A percentile compares a stretch with the other conserved stretches of the same genome.
Conservation (phyloP, 768 basidiomycete species). For the Russula foetens region DNA sequence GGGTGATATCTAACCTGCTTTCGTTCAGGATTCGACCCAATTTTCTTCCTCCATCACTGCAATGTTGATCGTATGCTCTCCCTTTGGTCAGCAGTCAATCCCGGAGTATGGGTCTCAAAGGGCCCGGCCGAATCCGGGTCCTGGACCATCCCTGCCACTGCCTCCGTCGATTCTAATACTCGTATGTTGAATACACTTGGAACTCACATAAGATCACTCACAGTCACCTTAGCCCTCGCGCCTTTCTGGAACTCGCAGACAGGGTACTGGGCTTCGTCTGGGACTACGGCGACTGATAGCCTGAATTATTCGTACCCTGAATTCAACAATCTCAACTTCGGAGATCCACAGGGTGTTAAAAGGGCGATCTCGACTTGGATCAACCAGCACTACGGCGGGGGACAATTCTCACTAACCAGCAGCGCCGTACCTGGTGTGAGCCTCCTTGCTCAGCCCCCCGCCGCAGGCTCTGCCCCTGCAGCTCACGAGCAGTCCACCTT, state of each 20-base stretch:
- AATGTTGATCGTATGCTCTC: conserved; percentile 48
- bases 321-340: conserved; percentile 34
- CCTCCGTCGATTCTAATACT: not conserved
- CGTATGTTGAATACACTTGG: not conserved
- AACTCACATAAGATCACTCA: not conserved
- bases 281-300: conserved; percentile 24
- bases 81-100: conserved; percentile 43
- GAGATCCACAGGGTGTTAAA: conserved; percentile 24
- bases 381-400: conserved; percentile 31
- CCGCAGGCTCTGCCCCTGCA: not conserved
- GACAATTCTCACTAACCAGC: not conserved
- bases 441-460: conserved; percentile 9
- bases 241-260: conserved; percentile 38
- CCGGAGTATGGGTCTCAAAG: conserved; percentile 31
- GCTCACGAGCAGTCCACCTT: no score
- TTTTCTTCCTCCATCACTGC: conserved; percentile 47
- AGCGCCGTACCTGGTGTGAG: not conserved
- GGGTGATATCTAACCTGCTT: conserved; percentile 1
- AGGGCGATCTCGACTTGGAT: conserved; percentile 30
- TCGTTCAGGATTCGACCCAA: conserved; percentile 40
- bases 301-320: conserved; percentile 46
- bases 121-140: conserved; percentile 18
- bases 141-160: conserved; percentile 8
- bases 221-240: conserved; percentile 30
- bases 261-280: conserved; percentile 34